These are phyloP conservation scores for Paecilomyces dactylethromorphus DNA, from an alignment of 2,329 filamentous ascomycete species.

Conservation along the genomic window DNA sequence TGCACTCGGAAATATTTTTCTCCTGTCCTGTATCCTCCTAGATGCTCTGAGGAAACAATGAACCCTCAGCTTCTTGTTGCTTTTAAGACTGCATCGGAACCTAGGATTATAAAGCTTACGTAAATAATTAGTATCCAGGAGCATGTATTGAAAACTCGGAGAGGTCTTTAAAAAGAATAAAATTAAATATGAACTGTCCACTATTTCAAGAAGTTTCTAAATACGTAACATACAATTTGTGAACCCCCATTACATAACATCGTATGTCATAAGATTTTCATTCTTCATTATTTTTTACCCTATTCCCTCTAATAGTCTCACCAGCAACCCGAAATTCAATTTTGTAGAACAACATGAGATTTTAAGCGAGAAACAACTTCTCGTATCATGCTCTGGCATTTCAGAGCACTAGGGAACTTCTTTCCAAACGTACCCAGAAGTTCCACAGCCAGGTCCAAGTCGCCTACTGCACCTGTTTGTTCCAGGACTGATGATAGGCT, in stretches of 20 bases:
- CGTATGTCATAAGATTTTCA: background rate
- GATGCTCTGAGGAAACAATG: background rate
- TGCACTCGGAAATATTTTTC: background rate
- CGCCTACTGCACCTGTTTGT: slow-evolving; percentile 10
- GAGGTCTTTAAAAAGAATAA: too few species aligned
- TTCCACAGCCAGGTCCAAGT: slow-evolving; percentile 15
- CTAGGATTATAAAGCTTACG: too few species aligned
- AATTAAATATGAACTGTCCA: too few species aligned
- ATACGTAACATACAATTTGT: background rate
- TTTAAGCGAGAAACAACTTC: background rate
- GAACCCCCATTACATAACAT: background rate
- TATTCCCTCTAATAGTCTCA: background rate
- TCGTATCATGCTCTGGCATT: slow-evolving; percentile 14
- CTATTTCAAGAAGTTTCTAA: background rate
- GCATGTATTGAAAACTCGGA: too few species aligned
- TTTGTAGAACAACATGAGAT: background rate
- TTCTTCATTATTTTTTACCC: background rate
- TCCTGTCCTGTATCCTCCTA: background rate
- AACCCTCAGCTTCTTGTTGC: background rate
- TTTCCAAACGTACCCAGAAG: slow-evolving; percentile 13
- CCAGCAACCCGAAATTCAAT: background rate
- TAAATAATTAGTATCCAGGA: too few species aligned
- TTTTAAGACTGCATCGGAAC: too few species aligned
- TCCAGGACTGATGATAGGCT: slow-evolving; percentile 9
- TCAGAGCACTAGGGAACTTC: slow-evolving; percentile 18